Evolutionary conservation across 2,329 filamentous ascomycete species (phyloP).

Genomic region (Chaetomiaceae sp.): DNA sequence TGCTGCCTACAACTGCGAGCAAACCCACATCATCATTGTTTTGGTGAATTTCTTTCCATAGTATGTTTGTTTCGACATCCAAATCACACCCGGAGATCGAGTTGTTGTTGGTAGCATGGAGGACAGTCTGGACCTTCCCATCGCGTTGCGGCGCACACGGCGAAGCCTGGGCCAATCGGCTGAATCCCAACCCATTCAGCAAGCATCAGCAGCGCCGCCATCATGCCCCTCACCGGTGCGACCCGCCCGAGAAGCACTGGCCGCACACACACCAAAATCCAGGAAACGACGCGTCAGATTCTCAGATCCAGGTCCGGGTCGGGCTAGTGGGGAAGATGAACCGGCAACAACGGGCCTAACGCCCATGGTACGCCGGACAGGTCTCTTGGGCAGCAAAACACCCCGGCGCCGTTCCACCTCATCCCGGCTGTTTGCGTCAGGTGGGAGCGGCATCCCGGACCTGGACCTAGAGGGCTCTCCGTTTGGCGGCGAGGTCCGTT

Average conservation of each 20-base stretch:
- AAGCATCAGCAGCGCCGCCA: background rate
- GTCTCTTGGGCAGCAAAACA: slow-evolving; percentile 23
- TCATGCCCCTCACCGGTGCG: slow-evolving; percentile 9
- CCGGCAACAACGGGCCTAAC: slow-evolving; percentile 53
- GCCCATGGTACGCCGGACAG: slow-evolving; percentile 52
- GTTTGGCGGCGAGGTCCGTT: slow-evolving; percentile 39
- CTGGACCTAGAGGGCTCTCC: background rate
- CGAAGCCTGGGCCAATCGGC: slow-evolving; percentile 29
- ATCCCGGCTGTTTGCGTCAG: slow-evolving; percentile 13
- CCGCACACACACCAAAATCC: slow-evolving; percentile 12
- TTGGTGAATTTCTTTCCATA: background rate
- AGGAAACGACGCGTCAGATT: slow-evolving; percentile 53
- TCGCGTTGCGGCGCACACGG: slow-evolving; percentile 53
- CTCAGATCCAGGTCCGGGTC: slow-evolving; percentile 50
- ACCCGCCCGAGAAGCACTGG: slow-evolving; percentile 14
- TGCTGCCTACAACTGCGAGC: slow-evolving; percentile 16
- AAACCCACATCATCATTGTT: background rate
- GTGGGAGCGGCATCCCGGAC: slow-evolving; percentile 21
- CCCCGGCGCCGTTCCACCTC: slow-evolving; percentile 45
- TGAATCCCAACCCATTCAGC: background rate
- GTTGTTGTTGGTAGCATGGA: slow-evolving; percentile 30
- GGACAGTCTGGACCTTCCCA: slow-evolving; percentile 42
- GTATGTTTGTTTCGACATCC: background rate
- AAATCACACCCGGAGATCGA: no score
- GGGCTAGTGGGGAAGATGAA: slow-evolving; percentile 25